Evolutionary conservation across 2,329 filamentous ascomycete species (phyloP).

Genomic region (Fusarium caatingaense): DNA sequence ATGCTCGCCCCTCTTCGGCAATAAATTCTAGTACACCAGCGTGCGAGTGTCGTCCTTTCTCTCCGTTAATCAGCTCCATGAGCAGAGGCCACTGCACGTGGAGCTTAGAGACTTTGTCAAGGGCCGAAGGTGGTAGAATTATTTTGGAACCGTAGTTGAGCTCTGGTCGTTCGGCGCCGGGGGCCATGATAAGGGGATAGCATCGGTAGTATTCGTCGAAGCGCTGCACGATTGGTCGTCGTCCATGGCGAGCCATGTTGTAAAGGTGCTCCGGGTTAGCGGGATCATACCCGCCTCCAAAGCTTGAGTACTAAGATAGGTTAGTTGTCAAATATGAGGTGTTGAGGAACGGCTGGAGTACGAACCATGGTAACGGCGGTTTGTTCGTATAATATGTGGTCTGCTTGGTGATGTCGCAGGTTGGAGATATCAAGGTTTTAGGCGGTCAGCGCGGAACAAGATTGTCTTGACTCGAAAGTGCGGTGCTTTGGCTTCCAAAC

Average conservation of each 20-base stretch:
- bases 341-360: neutral
- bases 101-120: conserved; percentile 95
- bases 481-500: neutral
- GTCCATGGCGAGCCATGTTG: conserved; percentile 60
- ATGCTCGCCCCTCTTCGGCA: conserved; percentile 95
- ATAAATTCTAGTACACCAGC: conserved; percentile 97
- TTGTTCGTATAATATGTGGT: conserved; percentile 1
- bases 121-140: conserved; percentile 92
- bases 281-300: conserved; percentile 59
- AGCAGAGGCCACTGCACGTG: conserved; percentile 98
- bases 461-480: too few species aligned
- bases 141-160: conserved; percentile 98
- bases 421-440: neutral
- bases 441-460: conserved; percentile 33
- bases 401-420: conserved; percentile 17
- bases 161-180: conserved; percentile 86
- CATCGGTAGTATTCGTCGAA: conserved; percentile 99
- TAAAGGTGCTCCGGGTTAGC: conserved; percentile 62
- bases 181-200: conserved; percentile 95
- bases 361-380: conserved; percentile 40
- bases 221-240: conserved; percentile 71
- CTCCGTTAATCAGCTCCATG: conserved; percentile 94
- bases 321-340: neutral
- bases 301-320: conserved; percentile 51
- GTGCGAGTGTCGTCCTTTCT: conserved; percentile 83